A percentile compares a stretch with the other conserved stretches of the same genome.
These are phyloP conservation scores for Fusarium torulosum DNA, from an alignment of 2,329 filamentous ascomycete species.

Conservation along the genomic window DNA sequence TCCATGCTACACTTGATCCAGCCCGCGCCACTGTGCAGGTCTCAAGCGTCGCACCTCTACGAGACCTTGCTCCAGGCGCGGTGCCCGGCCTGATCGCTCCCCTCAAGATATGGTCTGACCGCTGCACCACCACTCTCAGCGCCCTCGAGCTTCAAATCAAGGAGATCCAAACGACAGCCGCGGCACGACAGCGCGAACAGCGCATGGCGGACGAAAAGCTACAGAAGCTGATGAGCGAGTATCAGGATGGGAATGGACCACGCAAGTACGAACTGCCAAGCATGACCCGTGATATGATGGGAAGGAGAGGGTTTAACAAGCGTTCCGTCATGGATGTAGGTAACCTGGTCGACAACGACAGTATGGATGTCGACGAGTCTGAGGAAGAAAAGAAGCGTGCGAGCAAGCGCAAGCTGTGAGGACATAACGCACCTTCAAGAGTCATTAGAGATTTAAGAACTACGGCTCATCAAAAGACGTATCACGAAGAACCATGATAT, in stretches of 20 bases:
- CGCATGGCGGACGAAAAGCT: slow-evolving; percentile 62
- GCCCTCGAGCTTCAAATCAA: slow-evolving; percentile 83
- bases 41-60: slow-evolving; percentile 83
- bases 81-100: slow-evolving; percentile 76
- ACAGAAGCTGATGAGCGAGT: slow-evolving; percentile 61
- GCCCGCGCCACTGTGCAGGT: slow-evolving; percentile 80
- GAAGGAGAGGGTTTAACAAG: slow-evolving; percentile 50
- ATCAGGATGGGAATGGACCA: slow-evolving; percentile 57
- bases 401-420: slow-evolving; percentile 66
- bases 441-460: background rate
- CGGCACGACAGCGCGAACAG: slow-evolving; percentile 64
- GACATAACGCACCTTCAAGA: background rate
- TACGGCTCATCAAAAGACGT: slow-evolving; percentile 32
- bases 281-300: slow-evolving; percentile 43
- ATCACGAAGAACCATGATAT: slow-evolving; percentile 49
- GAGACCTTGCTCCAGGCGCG: slow-evolving; percentile 82
- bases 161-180: slow-evolving; percentile 71
- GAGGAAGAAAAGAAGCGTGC: slow-evolving; percentile 65
- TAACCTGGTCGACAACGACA: slow-evolving; percentile 60
- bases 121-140: slow-evolving; percentile 79
- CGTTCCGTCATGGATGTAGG: slow-evolving; percentile 59
- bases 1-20: slow-evolving; percentile 87
- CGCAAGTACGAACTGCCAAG: slow-evolving; percentile 48
- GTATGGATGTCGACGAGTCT: slow-evolving; percentile 69
- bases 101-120: slow-evolving; percentile 80